phyloP scores from a whole-genome alignment of 805 yeast genomes.

The Hanseniaspora guilliermondii region DNA sequence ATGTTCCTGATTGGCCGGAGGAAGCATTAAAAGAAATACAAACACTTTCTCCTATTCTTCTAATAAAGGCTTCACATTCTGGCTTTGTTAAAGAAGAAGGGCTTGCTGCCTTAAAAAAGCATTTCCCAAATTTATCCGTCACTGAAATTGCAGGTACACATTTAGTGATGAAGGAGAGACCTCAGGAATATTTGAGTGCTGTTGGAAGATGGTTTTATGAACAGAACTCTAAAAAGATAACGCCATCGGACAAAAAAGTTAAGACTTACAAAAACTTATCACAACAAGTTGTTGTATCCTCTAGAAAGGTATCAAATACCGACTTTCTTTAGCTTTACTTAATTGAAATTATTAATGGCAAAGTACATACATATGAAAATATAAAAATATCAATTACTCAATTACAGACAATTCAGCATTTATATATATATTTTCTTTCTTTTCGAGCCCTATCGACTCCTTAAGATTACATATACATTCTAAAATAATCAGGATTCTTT shows the following conservation, averaged over 20 bases:
- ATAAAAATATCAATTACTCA: no score
- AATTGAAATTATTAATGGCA: no score
- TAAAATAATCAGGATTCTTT: not conserved
- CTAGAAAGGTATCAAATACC: no score
- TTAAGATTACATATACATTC: no score
- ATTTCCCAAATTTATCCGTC: slow-evolving; percentile 22
- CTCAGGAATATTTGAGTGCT: slow-evolving; percentile 17
- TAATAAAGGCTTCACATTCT: slow-evolving; percentile 36
- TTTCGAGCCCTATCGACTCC: no score
- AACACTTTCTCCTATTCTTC: slow-evolving; percentile 27
- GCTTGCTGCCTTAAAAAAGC: slow-evolving; percentile 16
- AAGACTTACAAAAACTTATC: not conserved
- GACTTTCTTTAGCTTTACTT: no score
- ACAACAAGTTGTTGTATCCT: not conserved
- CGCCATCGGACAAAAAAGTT: not conserved
- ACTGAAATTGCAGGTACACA: slow-evolving; percentile 26
- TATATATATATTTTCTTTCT: no score
- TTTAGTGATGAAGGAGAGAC: slow-evolving; percentile 22
- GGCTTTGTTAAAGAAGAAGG: slow-evolving; percentile 30
- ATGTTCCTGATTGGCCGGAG: slow-evolving; percentile 22
- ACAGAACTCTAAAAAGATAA: not conserved
- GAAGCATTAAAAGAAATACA: slow-evolving; percentile 21
- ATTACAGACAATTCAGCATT: no score
- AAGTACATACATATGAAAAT: no score
- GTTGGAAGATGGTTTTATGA: slow-evolving; percentile 18